phyloP scores from a whole-genome alignment of 2,329 filamentous ascomycete genomes.

The Arthrocladium fulminans region DNA sequence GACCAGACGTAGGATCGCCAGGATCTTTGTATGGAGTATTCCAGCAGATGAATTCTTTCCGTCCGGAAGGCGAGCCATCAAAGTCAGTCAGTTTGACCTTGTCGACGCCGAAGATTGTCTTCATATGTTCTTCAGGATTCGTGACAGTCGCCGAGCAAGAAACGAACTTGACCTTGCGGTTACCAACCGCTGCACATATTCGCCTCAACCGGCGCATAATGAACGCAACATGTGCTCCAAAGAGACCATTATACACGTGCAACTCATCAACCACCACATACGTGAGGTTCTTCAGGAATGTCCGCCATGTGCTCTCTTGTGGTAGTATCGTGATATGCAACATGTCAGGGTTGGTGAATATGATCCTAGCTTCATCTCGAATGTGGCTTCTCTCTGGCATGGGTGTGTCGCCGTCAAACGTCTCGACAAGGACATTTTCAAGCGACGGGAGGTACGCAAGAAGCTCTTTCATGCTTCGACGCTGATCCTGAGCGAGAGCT shows the following conservation, averaged over 20 bases:
- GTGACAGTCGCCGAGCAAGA: constrained; percentile 95
- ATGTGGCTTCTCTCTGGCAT: constrained; percentile 70
- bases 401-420: constrained; percentile 90
- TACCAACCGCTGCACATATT: constrained; percentile 84
- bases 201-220: constrained; percentile 85
- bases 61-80: constrained; percentile 83
- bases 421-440: constrained; percentile 71
- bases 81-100: constrained; percentile 75
- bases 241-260: constrained; percentile 91
- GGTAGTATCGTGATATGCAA: constrained; percentile 88
- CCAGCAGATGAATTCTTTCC: constrained; percentile 96
- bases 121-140: constrained; percentile 86
- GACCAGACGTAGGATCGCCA: constrained; percentile 72
- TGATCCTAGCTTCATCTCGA: constrained; percentile 78
- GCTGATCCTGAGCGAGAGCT: constrained; percentile 88
- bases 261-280: constrained; percentile 89
- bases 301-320: constrained; percentile 81
- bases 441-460: constrained; percentile 70
- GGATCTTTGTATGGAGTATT: constrained; percentile 94
- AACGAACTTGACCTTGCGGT: constrained; percentile 75
- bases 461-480: constrained; percentile 76
- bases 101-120: constrained; percentile 81
- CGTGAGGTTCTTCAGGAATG: constrained; percentile 76
- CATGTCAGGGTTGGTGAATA: constrained; percentile 99
- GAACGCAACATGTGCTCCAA: constrained; percentile 87